Conservation (phyloP, 2,329 filamentous ascomycete genomes). For the Neonectria coccinea region DNA sequence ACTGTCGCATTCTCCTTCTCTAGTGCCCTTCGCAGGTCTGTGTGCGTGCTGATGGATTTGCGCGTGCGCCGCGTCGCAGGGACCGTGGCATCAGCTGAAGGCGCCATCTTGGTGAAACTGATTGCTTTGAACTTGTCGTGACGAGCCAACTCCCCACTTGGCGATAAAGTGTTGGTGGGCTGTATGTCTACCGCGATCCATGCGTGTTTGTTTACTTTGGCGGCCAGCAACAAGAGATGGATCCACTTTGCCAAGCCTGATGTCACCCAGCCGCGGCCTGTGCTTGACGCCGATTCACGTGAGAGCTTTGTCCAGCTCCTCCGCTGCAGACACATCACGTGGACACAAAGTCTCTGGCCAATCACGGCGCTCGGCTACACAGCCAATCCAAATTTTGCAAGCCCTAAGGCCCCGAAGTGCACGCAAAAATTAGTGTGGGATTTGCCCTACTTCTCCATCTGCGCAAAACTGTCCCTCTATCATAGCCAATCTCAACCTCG, state of each 20-base stretch:
- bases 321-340: constrained; percentile 43
- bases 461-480: constrained; percentile 50
- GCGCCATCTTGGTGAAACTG: constrained; percentile 49
- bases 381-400: constrained; percentile 56
- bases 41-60: constrained; percentile 77
- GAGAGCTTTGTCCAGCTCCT: not conserved
- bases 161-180: constrained; percentile 44
- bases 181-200: constrained; percentile 44
- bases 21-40: constrained; percentile 62
- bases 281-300: constrained; percentile 38
- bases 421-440: constrained; percentile 51
- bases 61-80: constrained; percentile 70
- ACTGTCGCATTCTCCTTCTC: constrained; percentile 85
- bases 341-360: constrained; percentile 26
- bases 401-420: constrained; percentile 53
- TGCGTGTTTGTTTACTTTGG: constrained; percentile 56
- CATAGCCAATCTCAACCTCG: constrained; percentile 48
- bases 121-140: constrained; percentile 26
- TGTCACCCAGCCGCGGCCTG: constrained; percentile 17
- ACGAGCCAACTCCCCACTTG: constrained; percentile 35
- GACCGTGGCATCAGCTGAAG: constrained; percentile 58
- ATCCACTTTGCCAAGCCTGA: constrained; percentile 37
- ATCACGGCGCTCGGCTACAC: constrained; percentile 44
- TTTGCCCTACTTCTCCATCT: constrained; percentile 54
- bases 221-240: constrained; percentile 38